These are phyloP conservation scores for Mortierella polycephala DNA, from an alignment of 371 early-diverging fungal species.

Conservation along the genomic window DNA sequence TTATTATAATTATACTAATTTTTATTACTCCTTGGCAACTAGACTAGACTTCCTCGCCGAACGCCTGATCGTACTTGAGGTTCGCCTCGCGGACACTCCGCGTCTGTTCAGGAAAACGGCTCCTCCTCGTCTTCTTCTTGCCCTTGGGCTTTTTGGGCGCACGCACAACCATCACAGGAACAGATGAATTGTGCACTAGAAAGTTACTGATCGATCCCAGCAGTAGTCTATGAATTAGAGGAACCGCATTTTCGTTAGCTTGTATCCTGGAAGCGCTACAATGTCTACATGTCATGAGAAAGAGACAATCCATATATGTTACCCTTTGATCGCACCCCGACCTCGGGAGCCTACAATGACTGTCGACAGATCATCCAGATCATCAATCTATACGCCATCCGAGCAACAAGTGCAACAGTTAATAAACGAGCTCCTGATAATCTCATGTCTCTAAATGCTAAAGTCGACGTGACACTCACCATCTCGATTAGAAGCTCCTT, in stretches of 20 bases:
- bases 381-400: slow-evolving; percentile 53
- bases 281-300: neutral
- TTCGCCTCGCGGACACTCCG: slow-evolving; percentile 44
- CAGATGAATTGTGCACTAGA: slow-evolving; percentile 68
- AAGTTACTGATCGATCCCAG: slow-evolving; percentile 71
- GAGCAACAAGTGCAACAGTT: neutral
- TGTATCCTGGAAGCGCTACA: no score
- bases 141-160: slow-evolving; percentile 62
- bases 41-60: slow-evolving; percentile 14
- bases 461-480: slow-evolving; percentile 44
- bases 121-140: slow-evolving; percentile 36
- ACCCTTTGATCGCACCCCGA: slow-evolving; percentile 68
- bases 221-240: slow-evolving; percentile 41
- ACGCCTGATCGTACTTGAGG: slow-evolving; percentile 41
- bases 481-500: slow-evolving; percentile 63
- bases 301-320: slow-evolving; percentile 1
- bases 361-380: slow-evolving; percentile 59
- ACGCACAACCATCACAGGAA: slow-evolving; percentile 70
- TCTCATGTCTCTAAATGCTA: neutral
- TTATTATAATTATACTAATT: neutral
- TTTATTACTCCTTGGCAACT: neutral
- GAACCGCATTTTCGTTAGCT: no score
- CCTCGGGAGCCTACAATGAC: slow-evolving; percentile 69
- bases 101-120: slow-evolving; percentile 32
- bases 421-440: neutral